These are phyloP conservation scores for Thuja plicata DNA, from an alignment of 83 land plant genomes.

Conservation along the genomic window DNA sequence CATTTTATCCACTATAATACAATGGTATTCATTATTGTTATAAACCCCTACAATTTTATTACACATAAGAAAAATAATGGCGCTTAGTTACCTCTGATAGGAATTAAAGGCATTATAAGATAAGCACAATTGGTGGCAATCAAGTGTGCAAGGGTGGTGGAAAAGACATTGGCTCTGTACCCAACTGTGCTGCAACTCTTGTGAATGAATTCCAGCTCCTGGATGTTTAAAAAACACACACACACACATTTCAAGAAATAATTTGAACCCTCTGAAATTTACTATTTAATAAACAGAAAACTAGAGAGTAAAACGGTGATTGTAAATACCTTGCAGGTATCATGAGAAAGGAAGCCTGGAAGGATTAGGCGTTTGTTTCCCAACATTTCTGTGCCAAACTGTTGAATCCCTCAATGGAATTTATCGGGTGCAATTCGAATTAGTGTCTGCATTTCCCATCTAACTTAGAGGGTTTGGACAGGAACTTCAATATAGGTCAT, in stretches of 20 bases:
- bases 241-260: not conserved
- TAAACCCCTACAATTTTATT: not conserved
- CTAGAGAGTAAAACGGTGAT: not conserved
- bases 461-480: not conserved
- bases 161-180: constrained; percentile 73
- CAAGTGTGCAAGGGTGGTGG: constrained; percentile 85
- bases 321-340: constrained; percentile 30
- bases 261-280: not conserved
- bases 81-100: constrained; percentile 52
- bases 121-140: constrained; percentile 60
- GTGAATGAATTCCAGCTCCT: constrained; percentile 90
- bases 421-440: not conserved
- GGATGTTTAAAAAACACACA: not conserved
- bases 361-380: constrained; percentile 23
- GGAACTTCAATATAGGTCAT: not conserved
- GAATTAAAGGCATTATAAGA: constrained; percentile 58
- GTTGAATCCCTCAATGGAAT: not conserved
- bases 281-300: not conserved
- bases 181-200: constrained; percentile 78
- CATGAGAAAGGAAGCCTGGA: constrained; percentile 27
- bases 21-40: not conserved
- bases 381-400: not conserved
- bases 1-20: not conserved
- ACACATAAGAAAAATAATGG: not conserved
- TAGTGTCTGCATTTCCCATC: not conserved